Evolutionary conservation across 371 early-diverging fungal species (phyloP), one percentile per base, ranked within the genome.

Genomic region (Batrachochytrium dendrobatidis): DNA sequence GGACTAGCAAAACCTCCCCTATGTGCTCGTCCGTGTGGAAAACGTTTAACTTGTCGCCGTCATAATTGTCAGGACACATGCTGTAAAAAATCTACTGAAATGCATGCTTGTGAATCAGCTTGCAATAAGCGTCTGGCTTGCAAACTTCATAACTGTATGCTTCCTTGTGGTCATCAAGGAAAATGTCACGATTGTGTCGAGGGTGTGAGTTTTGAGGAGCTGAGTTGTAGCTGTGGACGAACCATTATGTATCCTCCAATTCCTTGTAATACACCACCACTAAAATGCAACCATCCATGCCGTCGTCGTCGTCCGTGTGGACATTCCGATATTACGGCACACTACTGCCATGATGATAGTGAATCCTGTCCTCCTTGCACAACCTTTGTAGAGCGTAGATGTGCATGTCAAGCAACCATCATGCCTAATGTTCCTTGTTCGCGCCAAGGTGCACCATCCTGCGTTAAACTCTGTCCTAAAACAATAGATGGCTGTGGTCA

Each of bases 331-430:
- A 58, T 63, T 44, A 68, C 57, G 22, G 34, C 34, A 18, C 78
- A 77, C 62, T 15, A 62, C 29, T 77, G 78, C 63, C 78, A 77
- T 53, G 59, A 68, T 2, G 73, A 66, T 35, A 32, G 52, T 24
- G 72, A 68, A 55, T 63, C 73, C 7, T 77, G 78, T 35, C 78
- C 78, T 3, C 73, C 74, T 15, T 77, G 78, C 65, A 63, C 71
- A 46, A 53, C 67, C 29, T 74, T 77, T 62, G 73, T 70, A 25
- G 65, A 62, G 29, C 59, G 68, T 18, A 22, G 15, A 32, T 73
- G 75, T 50, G 72, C 74, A 22, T 76, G 77, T 59, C 74, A 74
- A 3, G 62, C 63, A 50, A 66, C 58, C 20, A 59, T 44, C 12
- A 58, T 74, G 68, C 64, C 60, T 29, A 76, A 73, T 57, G 56